These are phyloP conservation scores for Sporopachydermia quercuum DNA, from an alignment of 805 yeast species.

Conservation along the genomic window DNA sequence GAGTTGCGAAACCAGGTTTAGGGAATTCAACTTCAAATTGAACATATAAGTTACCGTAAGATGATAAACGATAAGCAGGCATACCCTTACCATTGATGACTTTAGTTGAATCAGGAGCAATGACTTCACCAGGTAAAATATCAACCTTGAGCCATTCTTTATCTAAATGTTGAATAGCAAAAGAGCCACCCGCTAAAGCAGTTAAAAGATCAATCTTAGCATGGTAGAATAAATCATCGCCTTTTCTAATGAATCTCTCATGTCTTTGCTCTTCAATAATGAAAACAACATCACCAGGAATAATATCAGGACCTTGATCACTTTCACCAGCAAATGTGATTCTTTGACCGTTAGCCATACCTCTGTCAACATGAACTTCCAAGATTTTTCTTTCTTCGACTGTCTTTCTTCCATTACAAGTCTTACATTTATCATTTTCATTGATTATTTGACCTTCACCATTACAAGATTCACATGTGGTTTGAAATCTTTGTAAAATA, in stretches of 20 bases:
- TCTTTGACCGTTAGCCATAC: constrained; percentile 91
- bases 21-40: constrained; percentile 90
- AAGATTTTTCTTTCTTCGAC: constrained; percentile 78
- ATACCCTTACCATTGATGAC: constrained; percentile 90
- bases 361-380: constrained; percentile 90
- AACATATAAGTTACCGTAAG: constrained; percentile 73
- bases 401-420: constrained; percentile 83
- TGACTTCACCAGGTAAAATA: constrained; percentile 84
- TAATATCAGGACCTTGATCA: constrained; percentile 87
- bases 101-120: constrained; percentile 69
- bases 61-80: constrained; percentile 87
- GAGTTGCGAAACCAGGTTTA: constrained; percentile 42
- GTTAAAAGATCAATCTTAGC: constrained; percentile 85
- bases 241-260: constrained; percentile 69
- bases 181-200: constrained; percentile 91
- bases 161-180: constrained; percentile 76
- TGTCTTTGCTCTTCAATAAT: constrained; percentile 86
- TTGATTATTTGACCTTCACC: constrained; percentile 86
- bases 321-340: constrained; percentile 91
- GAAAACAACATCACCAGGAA: constrained; percentile 94
- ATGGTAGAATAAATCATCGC: constrained; percentile 72
- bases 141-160: constrained; percentile 81
- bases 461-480: constrained; percentile 80
- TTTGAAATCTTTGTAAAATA: constrained; percentile 95
- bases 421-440: constrained; percentile 75